phyloP scores from a whole-genome alignment of 768 basidiomycete species.

The Leccinum broughii region DNA sequence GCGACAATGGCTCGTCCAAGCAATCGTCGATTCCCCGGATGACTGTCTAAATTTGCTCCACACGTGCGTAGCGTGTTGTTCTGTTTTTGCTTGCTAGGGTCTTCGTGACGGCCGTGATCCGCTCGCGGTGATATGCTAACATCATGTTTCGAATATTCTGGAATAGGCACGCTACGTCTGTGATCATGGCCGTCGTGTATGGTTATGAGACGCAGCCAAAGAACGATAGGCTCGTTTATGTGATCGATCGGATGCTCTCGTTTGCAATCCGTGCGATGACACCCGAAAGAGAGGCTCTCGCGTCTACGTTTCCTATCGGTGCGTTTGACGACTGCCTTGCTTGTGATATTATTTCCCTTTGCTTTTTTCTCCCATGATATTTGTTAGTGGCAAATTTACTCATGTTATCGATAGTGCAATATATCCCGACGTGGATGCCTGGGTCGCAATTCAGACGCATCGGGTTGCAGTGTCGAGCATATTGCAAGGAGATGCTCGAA shows the following conservation, averaged over 20 bases:
- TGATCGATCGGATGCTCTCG: neutral
- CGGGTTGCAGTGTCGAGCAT: conserved; percentile 14
- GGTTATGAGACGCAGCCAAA: conserved; percentile 7
- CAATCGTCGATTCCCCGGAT: conserved; percentile 3
- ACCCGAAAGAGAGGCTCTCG: conserved; percentile 4
- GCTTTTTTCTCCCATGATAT: neutral
- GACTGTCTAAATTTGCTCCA: conserved; percentile 6
- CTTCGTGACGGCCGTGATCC: neutral
- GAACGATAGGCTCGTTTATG: conserved; percentile 1
- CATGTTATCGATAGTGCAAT: conserved; percentile 2
- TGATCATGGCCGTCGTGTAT: conserved; percentile 21
- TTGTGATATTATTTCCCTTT: neutral
- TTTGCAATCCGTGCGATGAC: conserved; percentile 1
- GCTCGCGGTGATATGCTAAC: neutral
- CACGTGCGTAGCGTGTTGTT: conserved; percentile 3
- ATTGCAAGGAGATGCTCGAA: conserved; percentile 20
- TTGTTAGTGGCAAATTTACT: too few species aligned
- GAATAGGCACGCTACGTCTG: conserved; percentile 21
- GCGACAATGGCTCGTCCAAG: conserved; percentile 9
- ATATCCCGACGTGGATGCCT: conserved; percentile 12
- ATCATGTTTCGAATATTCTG: neutral
- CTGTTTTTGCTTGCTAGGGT: neutral
- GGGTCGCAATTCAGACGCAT: conserved; percentile 4
- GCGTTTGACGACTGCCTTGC: neutral
- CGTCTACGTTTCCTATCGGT: conserved; percentile 7